A percentile compares a stretch with the other conserved stretches of the same genome.
These are phyloP conservation scores for Rubroboletus satanas DNA, from an alignment of 768 basidiomycete genomes.

Conservation along the genomic window DNA sequence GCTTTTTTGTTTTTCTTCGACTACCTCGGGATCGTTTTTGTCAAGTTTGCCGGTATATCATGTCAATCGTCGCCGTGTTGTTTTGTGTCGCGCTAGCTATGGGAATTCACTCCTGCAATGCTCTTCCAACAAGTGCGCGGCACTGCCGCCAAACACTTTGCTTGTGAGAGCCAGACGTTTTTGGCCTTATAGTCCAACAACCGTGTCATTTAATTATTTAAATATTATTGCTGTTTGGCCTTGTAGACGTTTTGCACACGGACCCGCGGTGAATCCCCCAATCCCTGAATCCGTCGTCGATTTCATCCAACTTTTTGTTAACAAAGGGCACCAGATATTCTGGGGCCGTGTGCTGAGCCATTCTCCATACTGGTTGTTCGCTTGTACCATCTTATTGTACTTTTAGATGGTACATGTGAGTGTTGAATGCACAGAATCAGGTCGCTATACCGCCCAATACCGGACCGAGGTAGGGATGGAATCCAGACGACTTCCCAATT, in stretches of 20 bases:
- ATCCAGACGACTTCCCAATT: slow-evolving; percentile 20
- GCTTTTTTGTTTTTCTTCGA: background rate
- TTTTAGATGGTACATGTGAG: slow-evolving; percentile 1
- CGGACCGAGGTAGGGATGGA: background rate
- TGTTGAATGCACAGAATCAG: background rate
- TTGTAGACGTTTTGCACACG: no score
- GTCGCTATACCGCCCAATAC: slow-evolving; percentile 13
- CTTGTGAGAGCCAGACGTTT: background rate
- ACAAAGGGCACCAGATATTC: slow-evolving; percentile 10
- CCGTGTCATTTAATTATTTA: no score
- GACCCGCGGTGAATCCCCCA: slow-evolving; percentile 11
- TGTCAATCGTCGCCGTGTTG: slow-evolving; percentile 24
- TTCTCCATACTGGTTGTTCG: slow-evolving; percentile 16
- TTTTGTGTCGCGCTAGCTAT: slow-evolving; percentile 27
- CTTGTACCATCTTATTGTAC: slow-evolving; percentile 4
- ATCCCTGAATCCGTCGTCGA: background rate
- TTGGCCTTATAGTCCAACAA: no score
- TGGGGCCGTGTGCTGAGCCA: slow-evolving; percentile 5
- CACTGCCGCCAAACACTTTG: no score
- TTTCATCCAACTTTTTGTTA: background rate
- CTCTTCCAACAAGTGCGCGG: background rate
- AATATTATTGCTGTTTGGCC: no score
- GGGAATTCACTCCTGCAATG: slow-evolving; percentile 11
- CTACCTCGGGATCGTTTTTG: slow-evolving; percentile 12
- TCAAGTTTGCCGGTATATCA: slow-evolving; percentile 13